Evolutionary conservation across 176 grass and related monocot species (phyloP).

Genomic region (Aegilops umbellulata): DNA sequence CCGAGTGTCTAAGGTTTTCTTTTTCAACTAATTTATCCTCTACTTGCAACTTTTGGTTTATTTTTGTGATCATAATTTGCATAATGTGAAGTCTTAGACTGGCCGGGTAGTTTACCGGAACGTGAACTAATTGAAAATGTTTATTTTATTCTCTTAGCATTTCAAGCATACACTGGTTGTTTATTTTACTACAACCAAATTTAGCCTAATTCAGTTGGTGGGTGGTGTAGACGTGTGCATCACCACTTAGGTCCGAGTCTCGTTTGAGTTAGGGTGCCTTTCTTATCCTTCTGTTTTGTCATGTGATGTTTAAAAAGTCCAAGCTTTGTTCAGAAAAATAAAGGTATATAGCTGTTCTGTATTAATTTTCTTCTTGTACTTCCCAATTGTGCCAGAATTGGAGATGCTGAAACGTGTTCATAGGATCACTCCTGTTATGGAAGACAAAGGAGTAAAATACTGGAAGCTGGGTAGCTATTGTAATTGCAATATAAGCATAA

Average conservation of each 20-base stretch:
- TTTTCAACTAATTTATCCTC: not conserved
- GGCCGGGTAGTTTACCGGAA: not conserved
- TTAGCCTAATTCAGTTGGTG: not conserved
- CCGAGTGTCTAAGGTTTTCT: not conserved
- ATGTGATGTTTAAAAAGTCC: not conserved
- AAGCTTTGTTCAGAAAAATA: not conserved
- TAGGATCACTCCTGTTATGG: conserved; percentile 43
- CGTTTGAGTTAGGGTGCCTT: not conserved
- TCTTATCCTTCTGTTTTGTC: not conserved
- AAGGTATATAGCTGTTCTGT: not conserved
- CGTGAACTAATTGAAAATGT: not conserved
- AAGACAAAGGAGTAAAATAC: conserved; percentile 30
- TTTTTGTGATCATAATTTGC: not conserved
- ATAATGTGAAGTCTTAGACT: not conserved
- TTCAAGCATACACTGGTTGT: not conserved
- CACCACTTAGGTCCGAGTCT: not conserved
- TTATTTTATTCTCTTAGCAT: not conserved
- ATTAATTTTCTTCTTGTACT: not conserved
- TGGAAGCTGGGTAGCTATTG: conserved; percentile 36
- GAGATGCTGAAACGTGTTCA: conserved; percentile 27
- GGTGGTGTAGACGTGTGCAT: not conserved
- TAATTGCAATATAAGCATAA: conserved; percentile 24
- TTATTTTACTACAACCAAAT: not conserved
- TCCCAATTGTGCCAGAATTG: conserved; percentile 31
- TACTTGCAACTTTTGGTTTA: not conserved